Evolutionary conservation across 306 rosid genomes (phyloP).

Genomic region (Dalbergia cultrata): DNA sequence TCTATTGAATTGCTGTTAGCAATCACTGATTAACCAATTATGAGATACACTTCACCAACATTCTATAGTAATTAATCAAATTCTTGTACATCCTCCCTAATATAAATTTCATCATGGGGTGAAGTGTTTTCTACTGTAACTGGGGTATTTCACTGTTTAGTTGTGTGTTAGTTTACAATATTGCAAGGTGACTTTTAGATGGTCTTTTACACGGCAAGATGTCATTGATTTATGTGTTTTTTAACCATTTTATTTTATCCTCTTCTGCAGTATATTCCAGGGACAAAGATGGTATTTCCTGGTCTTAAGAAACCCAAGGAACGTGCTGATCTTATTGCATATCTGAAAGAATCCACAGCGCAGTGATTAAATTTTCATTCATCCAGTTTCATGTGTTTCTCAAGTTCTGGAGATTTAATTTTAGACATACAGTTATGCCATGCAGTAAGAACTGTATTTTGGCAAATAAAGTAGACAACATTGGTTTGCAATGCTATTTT

Average conservation of each 20-base stretch:
- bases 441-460: constrained; percentile 54
- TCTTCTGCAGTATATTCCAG: constrained; percentile 87
- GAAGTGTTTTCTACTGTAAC: neutral
- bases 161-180: neutral
- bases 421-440: constrained; percentile 42
- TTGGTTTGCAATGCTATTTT: constrained; percentile 61
- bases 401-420: constrained; percentile 48
- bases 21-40: constrained; percentile 2
- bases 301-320: constrained; percentile 98
- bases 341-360: constrained; percentile 83
- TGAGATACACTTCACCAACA: neutral
- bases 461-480: constrained; percentile 63
- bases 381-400: constrained; percentile 51
- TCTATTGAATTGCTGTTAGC: constrained; percentile 6
- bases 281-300: constrained; percentile 98
- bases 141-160: neutral
- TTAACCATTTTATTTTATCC: neutral
- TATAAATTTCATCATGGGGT: neutral
- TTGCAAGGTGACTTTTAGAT: neutral
- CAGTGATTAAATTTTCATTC: constrained; percentile 42
- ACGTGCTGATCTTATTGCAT: constrained; percentile 93
- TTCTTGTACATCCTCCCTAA: neutral
- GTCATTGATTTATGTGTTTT: constrained; percentile 25
- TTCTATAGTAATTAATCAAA: constrained; percentile 9
- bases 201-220: neutral